Evolutionary conservation across 1,284 basidiomycete species (phyloP).

Genomic region (Fistulina hepatica): DNA sequence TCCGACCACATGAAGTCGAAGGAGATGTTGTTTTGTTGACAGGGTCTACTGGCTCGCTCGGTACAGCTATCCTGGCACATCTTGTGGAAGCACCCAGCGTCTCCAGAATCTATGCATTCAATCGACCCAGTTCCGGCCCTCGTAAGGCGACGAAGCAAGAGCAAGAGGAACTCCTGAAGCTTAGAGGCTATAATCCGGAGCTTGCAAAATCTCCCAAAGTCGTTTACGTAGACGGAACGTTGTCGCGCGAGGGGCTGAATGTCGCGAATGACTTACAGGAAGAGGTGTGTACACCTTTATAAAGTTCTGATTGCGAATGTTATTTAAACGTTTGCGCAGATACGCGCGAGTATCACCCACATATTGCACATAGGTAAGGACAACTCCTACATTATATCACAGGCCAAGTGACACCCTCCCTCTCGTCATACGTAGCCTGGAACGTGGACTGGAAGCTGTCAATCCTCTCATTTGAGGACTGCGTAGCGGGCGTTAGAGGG

Average conservation of each 20-base stretch:
- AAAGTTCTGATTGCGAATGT: too few relatives aligned
- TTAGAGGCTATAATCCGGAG: not conserved
- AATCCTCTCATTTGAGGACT: constrained; percentile 25
- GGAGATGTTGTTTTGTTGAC: constrained; percentile 22
- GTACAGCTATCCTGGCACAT: constrained; percentile 20
- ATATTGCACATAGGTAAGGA: not conserved
- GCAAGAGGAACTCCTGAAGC: not conserved
- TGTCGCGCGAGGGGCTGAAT: not conserved
- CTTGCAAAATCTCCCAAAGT: not conserved
- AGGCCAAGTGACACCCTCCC: not conserved
- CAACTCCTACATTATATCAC: too few relatives aligned
- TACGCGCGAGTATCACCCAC: not conserved
- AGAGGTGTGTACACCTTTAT: too few relatives aligned
- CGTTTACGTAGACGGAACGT: not conserved
- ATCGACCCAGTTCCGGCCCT: constrained; percentile 12
- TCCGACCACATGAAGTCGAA: not conserved
- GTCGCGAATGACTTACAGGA: not conserved
- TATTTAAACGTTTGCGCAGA: too few relatives aligned
- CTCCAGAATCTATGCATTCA: constrained; percentile 19
- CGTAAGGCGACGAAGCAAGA: not conserved
- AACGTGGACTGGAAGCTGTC: constrained; percentile 31
- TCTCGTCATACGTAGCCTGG: constrained; percentile 24
- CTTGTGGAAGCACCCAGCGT: constrained; percentile 15
- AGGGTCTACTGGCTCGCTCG: constrained; percentile 26
- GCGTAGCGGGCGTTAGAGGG: constrained; percentile 27